phyloP scores from a whole-genome alignment of 1,139 yeast genomes.

The Yamadazyma sp. region DNA sequence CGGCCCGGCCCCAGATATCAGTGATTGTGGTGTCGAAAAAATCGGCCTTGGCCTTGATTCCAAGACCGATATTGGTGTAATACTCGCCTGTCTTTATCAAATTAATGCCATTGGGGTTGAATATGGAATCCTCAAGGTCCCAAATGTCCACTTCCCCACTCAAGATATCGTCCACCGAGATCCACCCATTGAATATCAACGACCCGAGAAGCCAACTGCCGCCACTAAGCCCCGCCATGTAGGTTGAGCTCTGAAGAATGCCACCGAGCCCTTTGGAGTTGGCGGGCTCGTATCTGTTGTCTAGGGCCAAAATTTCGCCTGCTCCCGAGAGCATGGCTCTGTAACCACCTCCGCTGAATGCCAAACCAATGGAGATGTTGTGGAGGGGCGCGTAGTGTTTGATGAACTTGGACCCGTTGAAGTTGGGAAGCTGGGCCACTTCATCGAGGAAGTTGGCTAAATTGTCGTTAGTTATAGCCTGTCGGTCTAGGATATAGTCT shows the following conservation, averaged over 20 bases:
- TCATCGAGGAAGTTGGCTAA: conserved; percentile 30
- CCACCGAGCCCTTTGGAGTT: conserved; percentile 36
- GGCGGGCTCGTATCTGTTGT: conserved; percentile 61
- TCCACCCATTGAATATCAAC: conserved; percentile 33
- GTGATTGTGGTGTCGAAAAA: conserved; percentile 41
- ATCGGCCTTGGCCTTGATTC: conserved; percentile 33
- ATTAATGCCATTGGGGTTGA: conserved; percentile 41
- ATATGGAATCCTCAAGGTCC: conserved; percentile 40
- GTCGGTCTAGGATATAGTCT: conserved; percentile 28
- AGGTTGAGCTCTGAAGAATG: conserved; percentile 37
- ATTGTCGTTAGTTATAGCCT: conserved; percentile 31
- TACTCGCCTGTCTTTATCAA: conserved; percentile 33
- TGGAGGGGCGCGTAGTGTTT: conserved; percentile 22
- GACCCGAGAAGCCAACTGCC: conserved; percentile 42
- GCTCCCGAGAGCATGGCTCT: conserved; percentile 92
- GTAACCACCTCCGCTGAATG: conserved; percentile 84
- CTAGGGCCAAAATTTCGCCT: conserved; percentile 79
- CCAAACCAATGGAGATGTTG: conserved; percentile 42
- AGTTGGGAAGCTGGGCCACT: conserved; percentile 33
- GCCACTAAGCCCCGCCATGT: conserved; percentile 41
- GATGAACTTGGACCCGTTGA: conserved; percentile 33
- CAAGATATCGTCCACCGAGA: conserved; percentile 35
- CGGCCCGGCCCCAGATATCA: conserved; percentile 47
- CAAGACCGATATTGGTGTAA: conserved; percentile 28
- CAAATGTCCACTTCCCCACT: conserved; percentile 30